phyloP scores from a whole-genome alignment of 176 grass and related monocot genomes.

The Rhynchospora pubera region DNA sequence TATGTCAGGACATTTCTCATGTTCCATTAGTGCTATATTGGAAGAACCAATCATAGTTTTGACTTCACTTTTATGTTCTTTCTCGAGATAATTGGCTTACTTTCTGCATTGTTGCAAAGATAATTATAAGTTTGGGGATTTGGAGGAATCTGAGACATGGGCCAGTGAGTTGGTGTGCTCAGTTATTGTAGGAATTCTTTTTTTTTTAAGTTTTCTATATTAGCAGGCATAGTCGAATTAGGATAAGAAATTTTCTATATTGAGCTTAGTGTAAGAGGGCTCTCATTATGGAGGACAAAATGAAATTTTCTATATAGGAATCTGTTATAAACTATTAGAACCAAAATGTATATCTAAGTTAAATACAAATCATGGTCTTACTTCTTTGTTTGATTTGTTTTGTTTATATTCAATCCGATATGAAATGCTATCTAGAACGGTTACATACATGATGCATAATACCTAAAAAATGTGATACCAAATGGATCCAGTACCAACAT shows the following conservation, averaged over 20 bases:
- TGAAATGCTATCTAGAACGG: background rate
- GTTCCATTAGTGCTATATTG: no score
- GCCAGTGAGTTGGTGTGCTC: constrained; percentile 72
- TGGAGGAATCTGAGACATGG: constrained; percentile 76
- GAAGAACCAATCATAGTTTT: no score
- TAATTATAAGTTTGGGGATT: constrained; percentile 52
- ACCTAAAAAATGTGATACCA: background rate
- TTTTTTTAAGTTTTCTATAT: background rate
- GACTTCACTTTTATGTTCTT: no score
- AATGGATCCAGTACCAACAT: background rate
- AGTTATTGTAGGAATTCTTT: background rate
- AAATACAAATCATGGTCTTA: no score
- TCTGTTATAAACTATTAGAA: no score
- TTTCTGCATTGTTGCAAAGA: no score
- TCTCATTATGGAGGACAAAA: no score
- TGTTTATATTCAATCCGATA: background rate
- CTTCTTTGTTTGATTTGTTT: background rate
- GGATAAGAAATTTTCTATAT: background rate
- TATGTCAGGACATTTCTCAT: no score
- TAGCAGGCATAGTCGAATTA: background rate
- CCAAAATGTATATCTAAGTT: no score
- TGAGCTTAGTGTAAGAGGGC: no score
- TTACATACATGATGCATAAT: background rate
- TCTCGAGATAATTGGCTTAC: no score
- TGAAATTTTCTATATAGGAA: no score